phyloP scores from a whole-genome alignment of 495 filamentous ascomycete genomes.

The Penicillium goetzii region DNA sequence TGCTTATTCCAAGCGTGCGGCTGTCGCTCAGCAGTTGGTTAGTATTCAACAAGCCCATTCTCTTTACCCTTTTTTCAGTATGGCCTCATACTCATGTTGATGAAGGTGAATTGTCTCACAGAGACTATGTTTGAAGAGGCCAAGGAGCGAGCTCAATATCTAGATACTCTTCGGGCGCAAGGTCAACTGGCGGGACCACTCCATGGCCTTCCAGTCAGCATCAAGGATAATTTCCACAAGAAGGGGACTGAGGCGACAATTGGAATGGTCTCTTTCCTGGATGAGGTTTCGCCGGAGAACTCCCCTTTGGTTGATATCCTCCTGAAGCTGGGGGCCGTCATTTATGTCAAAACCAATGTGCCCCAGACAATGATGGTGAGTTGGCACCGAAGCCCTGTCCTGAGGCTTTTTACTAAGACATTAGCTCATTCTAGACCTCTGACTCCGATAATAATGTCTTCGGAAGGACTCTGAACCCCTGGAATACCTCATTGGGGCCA shows the following conservation, averaged over 20 bases:
- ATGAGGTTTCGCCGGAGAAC: slow-evolving; percentile 18
- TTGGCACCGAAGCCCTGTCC: slow-evolving; percentile 23
- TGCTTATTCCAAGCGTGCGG: slow-evolving; percentile 61
- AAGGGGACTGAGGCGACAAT: slow-evolving; percentile 46
- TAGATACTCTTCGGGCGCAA: slow-evolving; percentile 39
- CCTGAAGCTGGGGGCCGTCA: slow-evolving; percentile 42
- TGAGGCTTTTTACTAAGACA: neutral
- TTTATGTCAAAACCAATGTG: slow-evolving; percentile 63
- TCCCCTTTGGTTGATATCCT: slow-evolving; percentile 32
- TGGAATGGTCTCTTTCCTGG: slow-evolving; percentile 30
- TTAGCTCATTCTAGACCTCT: slow-evolving; percentile 11
- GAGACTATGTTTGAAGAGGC: slow-evolving; percentile 58
- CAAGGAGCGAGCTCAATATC: slow-evolving; percentile 34
- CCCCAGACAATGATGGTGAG: slow-evolving; percentile 52
- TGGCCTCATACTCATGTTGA: neutral
- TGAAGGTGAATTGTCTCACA: slow-evolving; percentile 56
- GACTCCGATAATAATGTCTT: slow-evolving; percentile 64
- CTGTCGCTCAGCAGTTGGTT: slow-evolving; percentile 58
- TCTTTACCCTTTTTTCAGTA: neutral
- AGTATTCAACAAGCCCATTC: slow-evolving; percentile 1
- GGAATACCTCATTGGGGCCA: slow-evolving; percentile 52
- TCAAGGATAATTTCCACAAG: slow-evolving; percentile 63
- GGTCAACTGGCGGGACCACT: slow-evolving; percentile 57
- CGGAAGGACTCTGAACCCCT: slow-evolving; percentile 58
- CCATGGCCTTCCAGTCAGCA: slow-evolving; percentile 64